Evolutionary conservation across 2,329 filamentous ascomycete genomes (phyloP), one percentile per base, ranked within the genome.

Genomic region (Zymoseptoria pseudotritici): DNA sequence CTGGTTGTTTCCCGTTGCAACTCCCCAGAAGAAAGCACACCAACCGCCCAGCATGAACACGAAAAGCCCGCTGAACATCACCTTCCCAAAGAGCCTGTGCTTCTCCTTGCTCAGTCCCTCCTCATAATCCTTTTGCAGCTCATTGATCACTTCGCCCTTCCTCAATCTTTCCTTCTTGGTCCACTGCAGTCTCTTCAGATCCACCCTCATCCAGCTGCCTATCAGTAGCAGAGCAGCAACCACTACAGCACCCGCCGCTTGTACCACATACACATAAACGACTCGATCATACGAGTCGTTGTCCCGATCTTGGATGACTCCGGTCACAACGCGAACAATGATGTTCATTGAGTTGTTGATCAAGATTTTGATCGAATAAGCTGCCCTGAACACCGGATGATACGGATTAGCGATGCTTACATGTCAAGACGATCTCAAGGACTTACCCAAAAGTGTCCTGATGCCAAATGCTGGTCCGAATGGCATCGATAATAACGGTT

Each of bases 311-410:
- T 86, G 84, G 0, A 86, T 78, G 0, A 80, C 80, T 0, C 83
- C 83, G 0, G 82, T 80, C 20, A 85, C 73, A 51, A 86, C 79
- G 0, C 82, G 76, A 1, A 86, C 74, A 56, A 86, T 82, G 60
- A 86, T 84, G 60, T 77, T 84, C 81, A 85, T 85, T 29, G 78
- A 80, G 58, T 86, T 86, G 67, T 86, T 86, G 67, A 85, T 82
- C 21, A 81, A 81, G 42, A 86, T 79, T 60, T 86, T 86, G 58
- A 85, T 70, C 0, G 82, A 78, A 61, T 86, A 86, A 0, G 80
- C 84, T 0, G 82, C 80, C 11, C 17, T 42, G 4, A 42, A 17
- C 10, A 42, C 11, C 36, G 36, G 26, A 9, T 8, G 26, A 29
- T 29, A 9, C 26, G 26, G 8, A 9, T 29, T 29, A 29, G 26